Evolutionary conservation across 306 rosid genomes (phyloP), one percentile per base, ranked within the genome.

Genomic region (Vigna radiata): DNA sequence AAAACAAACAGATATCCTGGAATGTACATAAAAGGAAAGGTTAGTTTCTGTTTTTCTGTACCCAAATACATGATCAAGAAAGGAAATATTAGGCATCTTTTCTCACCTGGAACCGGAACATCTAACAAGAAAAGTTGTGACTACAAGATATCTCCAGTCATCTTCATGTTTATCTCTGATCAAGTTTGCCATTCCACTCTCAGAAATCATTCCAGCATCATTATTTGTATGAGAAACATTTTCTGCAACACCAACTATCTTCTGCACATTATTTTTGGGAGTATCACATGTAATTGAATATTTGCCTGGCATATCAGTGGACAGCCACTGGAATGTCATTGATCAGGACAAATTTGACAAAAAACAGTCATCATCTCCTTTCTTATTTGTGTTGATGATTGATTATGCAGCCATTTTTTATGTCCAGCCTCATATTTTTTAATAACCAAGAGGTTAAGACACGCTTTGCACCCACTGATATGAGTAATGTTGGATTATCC

Each of bases 131-230:
- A 95, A 92, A 41, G 92, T 89, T 58, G 98, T 95, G 71, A 95
- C 97, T 7, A 97, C 97, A 67, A 95, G 86, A 86, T 95, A 92
- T 89, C 98, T 87, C 98, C 93, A 89, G 76, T 95, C 98, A 87
- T 95, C 98, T 73, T 90, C 98, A 87, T 81, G 85, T 58, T 85
- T 86, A 68, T 86, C 93, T 65, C 67, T 62, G 62, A 33, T 78
- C 72, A 70, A 70, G 73, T 81, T 79, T 63, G 62, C 49, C 52
- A 74, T 79, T 73, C 77, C 96, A 50, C 80, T 83, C 81, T 70
- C 87, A 19, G 79, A 64, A 60, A 78, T 36, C 64, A 85, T 60
- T 66, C 58, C 81, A 60, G 76, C 82, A 82, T 81, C 83, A 64
- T 58, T 31, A 46, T 71, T 81, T 50, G 44, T 59, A 66, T 64